Percentiles rank a stretch among this genome's conserved stretches.
These are phyloP conservation scores for Ceratobasidium sp. DNA, from an alignment of 1,284 basidiomycete genomes.

Conservation along the genomic window DNA sequence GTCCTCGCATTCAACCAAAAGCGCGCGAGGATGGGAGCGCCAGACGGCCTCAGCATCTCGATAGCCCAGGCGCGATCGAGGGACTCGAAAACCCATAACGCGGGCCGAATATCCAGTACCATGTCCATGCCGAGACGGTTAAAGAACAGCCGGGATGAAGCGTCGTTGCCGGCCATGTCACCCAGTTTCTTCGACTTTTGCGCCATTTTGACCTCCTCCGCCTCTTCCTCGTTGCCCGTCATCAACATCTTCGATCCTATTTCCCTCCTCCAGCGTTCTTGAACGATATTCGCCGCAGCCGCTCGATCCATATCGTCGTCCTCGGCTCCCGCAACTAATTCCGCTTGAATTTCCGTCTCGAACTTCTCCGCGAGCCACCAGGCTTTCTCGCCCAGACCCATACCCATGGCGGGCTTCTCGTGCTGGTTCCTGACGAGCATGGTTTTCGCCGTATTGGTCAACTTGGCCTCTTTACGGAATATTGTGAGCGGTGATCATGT, in stretches of 20 bases:
- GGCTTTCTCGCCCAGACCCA: neutral
- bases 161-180: too few species aligned
- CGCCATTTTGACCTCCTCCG: neutral
- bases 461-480: neutral
- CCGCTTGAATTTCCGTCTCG: neutral
- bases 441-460: neutral
- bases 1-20: too few species aligned
- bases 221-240: neutral
- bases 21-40: too few species aligned
- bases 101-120: too few species aligned
- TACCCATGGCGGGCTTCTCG: slow-evolving; percentile 1
- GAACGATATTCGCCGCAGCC: neutral
- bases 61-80: too few species aligned
- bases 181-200: neutral
- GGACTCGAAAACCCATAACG: too few species aligned
- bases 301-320: neutral
- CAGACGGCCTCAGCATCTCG: too few species aligned
- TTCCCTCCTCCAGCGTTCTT: neutral
- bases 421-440: neutral
- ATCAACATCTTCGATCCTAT: neutral
- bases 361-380: slow-evolving; percentile 7
- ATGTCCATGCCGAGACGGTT: too few species aligned
- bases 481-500: neutral
- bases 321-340: too few species aligned
- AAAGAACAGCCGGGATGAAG: too few species aligned